Percentiles rank a stretch among this genome's conserved stretches.
Conservation (phyloP, 2,329 filamentous ascomycete genomes). For the Fusarium nisikadoi region DNA sequence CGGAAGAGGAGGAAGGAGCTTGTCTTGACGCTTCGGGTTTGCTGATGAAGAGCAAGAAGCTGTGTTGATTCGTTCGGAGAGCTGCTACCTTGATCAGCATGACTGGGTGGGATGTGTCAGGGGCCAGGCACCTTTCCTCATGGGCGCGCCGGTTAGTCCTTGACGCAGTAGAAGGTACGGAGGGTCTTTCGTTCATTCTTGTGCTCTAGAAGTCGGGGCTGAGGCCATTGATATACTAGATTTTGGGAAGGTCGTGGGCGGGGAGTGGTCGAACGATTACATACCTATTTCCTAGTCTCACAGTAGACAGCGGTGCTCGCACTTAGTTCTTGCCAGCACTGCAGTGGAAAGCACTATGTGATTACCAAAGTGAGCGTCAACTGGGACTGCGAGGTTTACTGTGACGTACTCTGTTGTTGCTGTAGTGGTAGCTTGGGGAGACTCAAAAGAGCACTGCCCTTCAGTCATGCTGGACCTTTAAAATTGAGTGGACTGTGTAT, state of each 20-base stretch:
- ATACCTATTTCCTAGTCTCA: too few species aligned
- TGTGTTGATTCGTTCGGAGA: background rate
- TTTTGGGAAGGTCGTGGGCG: background rate
- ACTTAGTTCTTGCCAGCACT: background rate
- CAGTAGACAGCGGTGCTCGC: background rate
- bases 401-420: background rate
- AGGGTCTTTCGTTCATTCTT: background rate
- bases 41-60: background rate
- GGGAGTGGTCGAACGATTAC: background rate
- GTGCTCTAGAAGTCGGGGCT: too few species aligned
- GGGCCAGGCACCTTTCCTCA: background rate
- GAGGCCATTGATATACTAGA: background rate
- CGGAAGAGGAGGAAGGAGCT: background rate
- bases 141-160: background rate
- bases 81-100: background rate
- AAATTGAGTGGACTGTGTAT: background rate
- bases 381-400: background rate
- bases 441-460: background rate
- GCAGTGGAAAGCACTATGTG: background rate
- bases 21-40: background rate
- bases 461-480: background rate
- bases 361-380: too few species aligned
- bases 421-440: background rate
- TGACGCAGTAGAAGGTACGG: background rate
- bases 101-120: background rate